phyloP scores from a whole-genome alignment of 225 moss, liverwort and hornwort genomes.

The Polytrichum commune region DNA sequence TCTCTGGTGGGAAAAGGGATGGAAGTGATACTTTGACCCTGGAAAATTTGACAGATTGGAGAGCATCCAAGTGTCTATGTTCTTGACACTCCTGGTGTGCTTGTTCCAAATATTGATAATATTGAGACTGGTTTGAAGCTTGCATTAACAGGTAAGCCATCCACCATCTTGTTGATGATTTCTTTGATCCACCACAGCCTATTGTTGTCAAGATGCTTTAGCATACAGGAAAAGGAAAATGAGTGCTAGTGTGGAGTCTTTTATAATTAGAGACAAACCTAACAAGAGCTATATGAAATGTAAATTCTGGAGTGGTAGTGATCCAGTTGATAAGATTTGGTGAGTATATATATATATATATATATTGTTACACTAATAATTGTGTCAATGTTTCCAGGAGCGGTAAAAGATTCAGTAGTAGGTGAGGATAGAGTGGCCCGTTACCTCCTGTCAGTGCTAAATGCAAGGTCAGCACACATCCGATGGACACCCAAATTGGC shows the following conservation, averaged over 20 bases:
- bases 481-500: conserved; percentile 70
- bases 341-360: too few relatives aligned
- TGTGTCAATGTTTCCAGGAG: conserved; percentile 39
- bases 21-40: too few relatives aligned
- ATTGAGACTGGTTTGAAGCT: conserved; percentile 94
- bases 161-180: not conserved
- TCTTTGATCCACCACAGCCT: too few relatives aligned
- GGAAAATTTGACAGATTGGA: conserved; percentile 68
- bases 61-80: conserved; percentile 90
- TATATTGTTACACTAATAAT: too few relatives aligned
- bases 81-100: conserved; percentile 90
- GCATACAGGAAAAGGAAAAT: too few relatives aligned
- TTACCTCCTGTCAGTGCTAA: conserved; percentile 77
- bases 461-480: conserved; percentile 75
- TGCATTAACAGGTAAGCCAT: conserved; percentile 64
- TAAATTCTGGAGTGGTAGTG: too few relatives aligned
- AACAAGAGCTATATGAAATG: too few relatives aligned
- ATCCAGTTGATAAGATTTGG: too few relatives aligned
- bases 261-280: too few relatives aligned
- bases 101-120: conserved; percentile 84
- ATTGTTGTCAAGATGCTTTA: too few relatives aligned
- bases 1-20: too few relatives aligned
- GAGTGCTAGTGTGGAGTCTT: too few relatives aligned
- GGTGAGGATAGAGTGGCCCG: conserved; percentile 92
- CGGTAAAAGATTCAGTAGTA: conserved; percentile 96